Conservation (phyloP, 352 stramenopile species). For the Phytophthora pistaciae region DNA sequence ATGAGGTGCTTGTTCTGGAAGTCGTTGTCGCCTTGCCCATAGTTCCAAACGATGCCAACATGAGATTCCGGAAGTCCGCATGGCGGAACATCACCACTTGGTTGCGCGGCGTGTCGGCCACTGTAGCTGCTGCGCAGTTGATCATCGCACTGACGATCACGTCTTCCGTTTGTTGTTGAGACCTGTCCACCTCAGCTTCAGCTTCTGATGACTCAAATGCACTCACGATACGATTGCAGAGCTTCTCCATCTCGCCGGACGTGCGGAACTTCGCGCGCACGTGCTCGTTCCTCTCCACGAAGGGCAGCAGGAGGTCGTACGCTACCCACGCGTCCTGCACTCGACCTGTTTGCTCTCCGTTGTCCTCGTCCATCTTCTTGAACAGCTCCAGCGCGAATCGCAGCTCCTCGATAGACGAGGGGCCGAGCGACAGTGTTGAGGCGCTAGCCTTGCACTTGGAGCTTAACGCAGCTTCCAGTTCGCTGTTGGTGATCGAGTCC, state of each 20-base stretch:
- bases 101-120: constrained; percentile 55
- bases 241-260: constrained; percentile 55
- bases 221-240: constrained; percentile 46
- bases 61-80: constrained; percentile 35
- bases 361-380: constrained; percentile 50
- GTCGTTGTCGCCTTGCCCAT: background rate
- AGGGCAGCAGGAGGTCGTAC: constrained; percentile 61
- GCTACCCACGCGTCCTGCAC: constrained; percentile 41
- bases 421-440: background rate
- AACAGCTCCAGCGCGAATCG: constrained; percentile 57
- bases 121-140: constrained; percentile 46
- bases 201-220: constrained; percentile 10
- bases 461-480: constrained; percentile 36
- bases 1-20: background rate
- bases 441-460: background rate
- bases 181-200: background rate
- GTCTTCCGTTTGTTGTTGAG: constrained; percentile 16
- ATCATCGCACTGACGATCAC: constrained; percentile 53
- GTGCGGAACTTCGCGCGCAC: constrained; percentile 64
- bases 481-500: constrained; percentile 47
- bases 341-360: background rate
- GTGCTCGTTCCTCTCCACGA: constrained; percentile 60
- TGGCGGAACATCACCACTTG: constrained; percentile 67
- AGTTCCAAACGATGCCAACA: constrained; percentile 25
- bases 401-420: constrained; percentile 49